A percentile compares a stretch with the other conserved stretches of the same genome.
phyloP scores from a whole-genome alignment of 495 filamentous ascomycete genomes.

The Penicillium coprophilum region DNA sequence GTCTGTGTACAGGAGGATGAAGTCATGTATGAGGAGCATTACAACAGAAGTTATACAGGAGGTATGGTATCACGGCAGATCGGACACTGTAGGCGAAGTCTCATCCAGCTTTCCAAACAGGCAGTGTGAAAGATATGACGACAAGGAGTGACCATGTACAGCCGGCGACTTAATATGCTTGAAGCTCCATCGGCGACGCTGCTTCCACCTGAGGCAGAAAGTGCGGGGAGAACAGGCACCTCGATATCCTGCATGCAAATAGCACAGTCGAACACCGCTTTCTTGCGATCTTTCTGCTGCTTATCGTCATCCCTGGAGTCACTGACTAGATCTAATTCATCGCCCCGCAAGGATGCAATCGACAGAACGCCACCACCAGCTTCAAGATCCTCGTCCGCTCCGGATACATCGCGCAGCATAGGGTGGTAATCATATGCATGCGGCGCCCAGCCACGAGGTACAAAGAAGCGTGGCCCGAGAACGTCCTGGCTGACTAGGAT shows the following conservation, averaged over 20 bases:
- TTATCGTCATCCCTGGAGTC: conserved; percentile 42
- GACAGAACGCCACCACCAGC: conserved; percentile 65
- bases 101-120: conserved; percentile 96
- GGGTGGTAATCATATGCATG: conserved; percentile 97
- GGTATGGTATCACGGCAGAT: conserved; percentile 91
- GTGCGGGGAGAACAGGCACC: conserved; percentile 71
- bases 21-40: conserved; percentile 8
- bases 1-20: conserved; percentile 11
- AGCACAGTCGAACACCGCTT: conserved; percentile 79
- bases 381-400: conserved; percentile 64
- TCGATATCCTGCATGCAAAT: conserved; percentile 92
- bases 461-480: conserved; percentile 78
- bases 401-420: conserved; percentile 65
- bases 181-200: conserved; percentile 59
- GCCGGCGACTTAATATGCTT: conserved; percentile 70
- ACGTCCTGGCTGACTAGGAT: conserved; percentile 75
- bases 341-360: conserved; percentile 59
- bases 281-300: conserved; percentile 48
- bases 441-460: conserved; percentile 67
- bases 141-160: conserved; percentile 97
- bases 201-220: conserved; percentile 45
- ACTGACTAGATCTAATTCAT: conserved; percentile 41
- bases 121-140: conserved; percentile 92
- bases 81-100: conserved; percentile 86
- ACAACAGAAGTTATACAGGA: conserved; percentile 57